Evolutionary conservation across 1,284 basidiomycete genomes (phyloP), one percentile per base, ranked within the genome.

Genomic region (Sporisorium scitamineum): DNA sequence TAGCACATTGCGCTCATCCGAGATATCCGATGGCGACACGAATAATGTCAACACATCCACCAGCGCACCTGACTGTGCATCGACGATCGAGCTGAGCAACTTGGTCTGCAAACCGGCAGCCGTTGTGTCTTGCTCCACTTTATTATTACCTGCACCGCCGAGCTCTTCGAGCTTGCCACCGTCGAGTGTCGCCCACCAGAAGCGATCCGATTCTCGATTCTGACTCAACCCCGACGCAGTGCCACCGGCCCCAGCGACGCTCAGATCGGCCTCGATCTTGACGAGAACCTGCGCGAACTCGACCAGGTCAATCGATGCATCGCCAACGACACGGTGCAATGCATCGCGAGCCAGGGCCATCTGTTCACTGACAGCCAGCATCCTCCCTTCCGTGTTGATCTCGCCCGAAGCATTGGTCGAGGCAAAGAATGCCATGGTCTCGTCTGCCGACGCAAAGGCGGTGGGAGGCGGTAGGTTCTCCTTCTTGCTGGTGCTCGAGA

Each of bases 291-390:
- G 45, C 6, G 63, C 56, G 52, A 71, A 69, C n/a, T 61, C 64
- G 7, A n/a, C 55, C 16, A 77, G 48, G 22, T 67, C 70, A 20
- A 77, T 52, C 5, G 59, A 51, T 0, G 55, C 57, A 26, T 59
- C 59, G 18, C 60, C 65, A 8, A 42, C 26, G 4, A 77, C 51
- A 20, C 57, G 48, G 5, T 45, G 26, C 29, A 73, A 18, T 11
- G 75, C 54, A 42, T 73, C 75, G 1, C 75, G 34, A 11, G 75
- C 75, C 32, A 77, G 57, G 22, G 60, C 60, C 62, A 73, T 66
- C 57, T 77, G 75, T 29, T 77, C 75, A 29, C 66, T 70, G 27
- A 77, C 63, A 3, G 75, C 75, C 26, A 73, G 44, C 61, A 64
- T 47, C 11, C 54, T 48, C 16, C 54, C 57, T 18, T 54, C 54